phyloP scores from a whole-genome alignment of 1,139 yeast genomes.

The Yamadazyma membranifaciens region DNA sequence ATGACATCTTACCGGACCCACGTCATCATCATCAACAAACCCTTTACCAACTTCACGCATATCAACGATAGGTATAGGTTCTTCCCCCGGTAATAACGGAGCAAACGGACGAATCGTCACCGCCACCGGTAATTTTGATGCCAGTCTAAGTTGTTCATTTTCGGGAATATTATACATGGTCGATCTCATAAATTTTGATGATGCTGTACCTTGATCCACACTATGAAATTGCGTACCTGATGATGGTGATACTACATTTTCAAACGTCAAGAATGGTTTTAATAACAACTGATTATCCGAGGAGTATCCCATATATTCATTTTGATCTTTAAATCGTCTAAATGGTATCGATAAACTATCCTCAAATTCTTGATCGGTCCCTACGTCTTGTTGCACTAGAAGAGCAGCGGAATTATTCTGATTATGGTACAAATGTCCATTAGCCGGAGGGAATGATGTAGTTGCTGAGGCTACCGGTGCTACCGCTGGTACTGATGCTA shows the following conservation, averaged over 20 bases:
- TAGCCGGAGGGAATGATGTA: not conserved
- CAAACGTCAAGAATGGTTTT: conserved; percentile 63
- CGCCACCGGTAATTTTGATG: conserved; percentile 79
- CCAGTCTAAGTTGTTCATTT: conserved; percentile 64
- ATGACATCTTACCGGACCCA: conserved; percentile 83
- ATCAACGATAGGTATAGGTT: conserved; percentile 68
- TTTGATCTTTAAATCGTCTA: conserved; percentile 55
- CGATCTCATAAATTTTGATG: conserved; percentile 75
- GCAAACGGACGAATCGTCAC: conserved; percentile 86
- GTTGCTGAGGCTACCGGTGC: not conserved
- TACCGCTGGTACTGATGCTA: too few species aligned
- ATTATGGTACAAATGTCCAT: not conserved
- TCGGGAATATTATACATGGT: conserved; percentile 85
- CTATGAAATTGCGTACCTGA: conserved; percentile 72
- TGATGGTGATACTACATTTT: conserved; percentile 76
- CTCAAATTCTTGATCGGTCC: conserved; percentile 4
- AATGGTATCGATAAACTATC: conserved; percentile 49
- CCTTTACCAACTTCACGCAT: conserved; percentile 40
- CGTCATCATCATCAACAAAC: conserved; percentile 28
- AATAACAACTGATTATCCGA: conserved; percentile 17
- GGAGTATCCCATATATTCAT: conserved; percentile 35
- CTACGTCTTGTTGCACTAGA: conserved; percentile 4
- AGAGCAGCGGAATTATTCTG: conserved; percentile 2
- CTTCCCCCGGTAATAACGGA: conserved; percentile 45
- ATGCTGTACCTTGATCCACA: conserved; percentile 80